A percentile compares a stretch with the other conserved stretches of the same genome.
These are phyloP conservation scores for Eutrema heterophyllum DNA, from an alignment of 345 rosid species.

Conservation along the genomic window DNA sequence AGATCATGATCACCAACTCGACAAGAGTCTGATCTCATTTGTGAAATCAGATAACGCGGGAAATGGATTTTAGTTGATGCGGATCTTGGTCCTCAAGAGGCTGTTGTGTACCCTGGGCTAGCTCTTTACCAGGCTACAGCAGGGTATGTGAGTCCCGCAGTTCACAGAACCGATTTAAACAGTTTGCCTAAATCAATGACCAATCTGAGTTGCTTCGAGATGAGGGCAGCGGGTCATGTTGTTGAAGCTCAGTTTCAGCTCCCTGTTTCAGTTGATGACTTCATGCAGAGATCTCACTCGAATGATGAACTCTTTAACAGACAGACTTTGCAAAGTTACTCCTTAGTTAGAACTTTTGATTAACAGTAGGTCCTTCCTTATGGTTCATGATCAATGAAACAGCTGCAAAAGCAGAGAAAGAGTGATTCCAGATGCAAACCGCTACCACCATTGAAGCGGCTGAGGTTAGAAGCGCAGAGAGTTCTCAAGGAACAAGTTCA, in stretches of 20 bases:
- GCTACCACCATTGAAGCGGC: conserved; percentile 88
- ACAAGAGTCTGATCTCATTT: conserved; percentile 71
- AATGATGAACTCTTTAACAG: conserved; percentile 74
- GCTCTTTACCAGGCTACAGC: conserved; percentile 96
- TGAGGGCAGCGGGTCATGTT: conserved; percentile 98
- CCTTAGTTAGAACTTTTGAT: conserved; percentile 53
- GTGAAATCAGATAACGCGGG: conserved; percentile 83
- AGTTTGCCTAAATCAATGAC: conserved; percentile 92
- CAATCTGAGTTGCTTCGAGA: conserved; percentile 83
- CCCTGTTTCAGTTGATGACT: conserved; percentile 84
- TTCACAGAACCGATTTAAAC: conserved; percentile 64
- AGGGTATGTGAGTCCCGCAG: conserved; percentile 74
- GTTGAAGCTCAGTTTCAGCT: conserved; percentile 97
- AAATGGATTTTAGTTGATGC: conserved; percentile 81
- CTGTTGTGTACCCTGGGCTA: conserved; percentile 77
- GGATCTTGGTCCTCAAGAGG: conserved; percentile 96
- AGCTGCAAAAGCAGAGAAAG: conserved; percentile 58
- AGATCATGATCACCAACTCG: conserved; percentile 77
- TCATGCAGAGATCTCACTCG: conserved; percentile 91
- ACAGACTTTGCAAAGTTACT: conserved; percentile 53
- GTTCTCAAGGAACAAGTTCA: conserved; percentile 95
- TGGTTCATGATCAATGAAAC: conserved; percentile 90
- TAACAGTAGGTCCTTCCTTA: conserved; percentile 69
- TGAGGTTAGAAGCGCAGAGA: conserved; percentile 93
- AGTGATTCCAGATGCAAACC: conserved; percentile 71